These are phyloP conservation scores for Penicillium sp. DNA, from an alignment of 2,329 filamentous ascomycete species.

Conservation along the genomic window DNA sequence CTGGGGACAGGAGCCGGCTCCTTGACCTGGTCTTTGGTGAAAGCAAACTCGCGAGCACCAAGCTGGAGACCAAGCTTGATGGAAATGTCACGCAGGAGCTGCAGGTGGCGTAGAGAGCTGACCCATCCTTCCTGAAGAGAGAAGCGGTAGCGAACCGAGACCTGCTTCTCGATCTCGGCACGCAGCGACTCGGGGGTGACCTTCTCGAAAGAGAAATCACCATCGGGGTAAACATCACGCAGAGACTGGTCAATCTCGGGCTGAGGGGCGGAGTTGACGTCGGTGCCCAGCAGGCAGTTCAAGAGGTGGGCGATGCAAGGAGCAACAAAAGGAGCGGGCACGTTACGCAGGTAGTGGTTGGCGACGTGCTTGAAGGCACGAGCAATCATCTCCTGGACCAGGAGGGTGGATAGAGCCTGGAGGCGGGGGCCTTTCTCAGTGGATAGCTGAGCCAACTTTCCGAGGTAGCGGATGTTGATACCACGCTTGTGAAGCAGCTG, in stretches of 20 bases:
- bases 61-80: conserved; percentile 90
- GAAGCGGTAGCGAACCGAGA: conserved; percentile 74
- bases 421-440: conserved; percentile 70
- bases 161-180: conserved; percentile 70
- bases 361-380: conserved; percentile 93
- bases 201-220: conserved; percentile 77
- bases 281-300: conserved; percentile 84
- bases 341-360: conserved; percentile 73
- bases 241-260: conserved; percentile 76
- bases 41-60: conserved; percentile 74
- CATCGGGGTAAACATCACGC: conserved; percentile 75
- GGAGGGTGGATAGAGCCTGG: conserved; percentile 73
- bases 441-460: conserved; percentile 72
- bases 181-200: conserved; percentile 73
- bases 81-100: conserved; percentile 84
- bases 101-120: conserved; percentile 68
- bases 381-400: conserved; percentile 90
- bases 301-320: conserved; percentile 82
- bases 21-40: conserved; percentile 54
- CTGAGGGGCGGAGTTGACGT: conserved; percentile 73
- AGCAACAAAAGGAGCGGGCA: conserved; percentile 78
- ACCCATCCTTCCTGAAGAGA: conserved; percentile 70
- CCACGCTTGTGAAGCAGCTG: conserved; percentile 92
- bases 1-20: conserved; percentile 41
- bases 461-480: conserved; percentile 96